phyloP scores from a whole-genome alignment of 192 early-diverging fungal genomes.

The Glomus cerebriforme region DNA sequence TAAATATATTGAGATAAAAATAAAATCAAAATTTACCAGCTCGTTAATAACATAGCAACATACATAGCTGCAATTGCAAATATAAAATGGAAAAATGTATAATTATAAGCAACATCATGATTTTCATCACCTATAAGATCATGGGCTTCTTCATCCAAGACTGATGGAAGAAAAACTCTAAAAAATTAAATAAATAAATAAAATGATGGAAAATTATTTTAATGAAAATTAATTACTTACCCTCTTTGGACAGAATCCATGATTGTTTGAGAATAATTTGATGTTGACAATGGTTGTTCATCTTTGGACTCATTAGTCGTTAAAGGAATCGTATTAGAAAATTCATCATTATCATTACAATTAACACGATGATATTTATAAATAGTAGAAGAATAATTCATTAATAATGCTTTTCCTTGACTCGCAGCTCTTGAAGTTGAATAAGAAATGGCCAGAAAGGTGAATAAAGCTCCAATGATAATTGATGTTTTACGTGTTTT shows the following conservation, averaged over 20 bases:
- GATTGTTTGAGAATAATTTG: constrained; percentile 42
- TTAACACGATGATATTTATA: background rate
- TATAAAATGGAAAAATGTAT: constrained; percentile 93
- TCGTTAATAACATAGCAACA: constrained; percentile 90
- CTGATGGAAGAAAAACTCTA: constrained; percentile 72
- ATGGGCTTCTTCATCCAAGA: constrained; percentile 55
- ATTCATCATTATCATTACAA: background rate
- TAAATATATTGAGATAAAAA: background rate
- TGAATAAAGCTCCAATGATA: constrained; percentile 86
- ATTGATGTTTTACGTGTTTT: constrained; percentile 83
- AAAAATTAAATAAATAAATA: background rate
- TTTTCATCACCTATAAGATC: constrained; percentile 75
- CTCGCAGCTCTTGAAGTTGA: constrained; percentile 89
- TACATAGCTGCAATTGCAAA: constrained; percentile 94
- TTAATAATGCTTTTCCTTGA: constrained; percentile 70
- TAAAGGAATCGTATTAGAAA: constrained; percentile 37
- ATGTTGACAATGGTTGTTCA: constrained; percentile 13
- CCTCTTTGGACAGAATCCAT: constrained; percentile 52
- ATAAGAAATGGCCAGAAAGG: constrained; percentile 91
- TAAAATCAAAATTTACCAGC: constrained; percentile 37
- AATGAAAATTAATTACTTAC: background rate
- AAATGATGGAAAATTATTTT: background rate
- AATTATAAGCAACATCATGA: constrained; percentile 81
- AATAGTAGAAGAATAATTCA: constrained; percentile 41
- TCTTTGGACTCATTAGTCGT: constrained; percentile 44